These are phyloP conservation scores for Coemansia sp. DNA, from an alignment of 192 early-diverging fungal species.

Conservation along the genomic window DNA sequence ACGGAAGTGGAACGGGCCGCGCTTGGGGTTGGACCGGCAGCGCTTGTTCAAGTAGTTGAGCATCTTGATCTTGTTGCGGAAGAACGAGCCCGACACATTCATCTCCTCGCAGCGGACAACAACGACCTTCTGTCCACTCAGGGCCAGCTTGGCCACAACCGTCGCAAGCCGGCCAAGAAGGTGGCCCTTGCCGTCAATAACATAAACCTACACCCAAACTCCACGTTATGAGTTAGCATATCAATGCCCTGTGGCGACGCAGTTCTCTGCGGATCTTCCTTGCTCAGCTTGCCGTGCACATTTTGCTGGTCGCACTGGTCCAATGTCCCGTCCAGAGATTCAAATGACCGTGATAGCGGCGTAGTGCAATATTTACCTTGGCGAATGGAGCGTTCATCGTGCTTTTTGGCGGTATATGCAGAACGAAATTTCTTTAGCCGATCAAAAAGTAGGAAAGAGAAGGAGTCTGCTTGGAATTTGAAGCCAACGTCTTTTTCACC, in stretches of 20 bases:
- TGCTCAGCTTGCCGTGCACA: too few species aligned
- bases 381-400: conserved; percentile 54
- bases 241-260: too few species aligned
- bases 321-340: background rate
- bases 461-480: conserved; percentile 2
- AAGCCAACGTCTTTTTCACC: conserved; percentile 2
- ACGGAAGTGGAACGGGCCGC: conserved; percentile 99
- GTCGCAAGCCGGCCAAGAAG: conserved; percentile 96
- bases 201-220: conserved; percentile 70
- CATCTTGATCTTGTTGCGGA: conserved; percentile 99
- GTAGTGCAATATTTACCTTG: conserved; percentile 40
- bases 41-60: conserved; percentile 97
- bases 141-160: conserved; percentile 96
- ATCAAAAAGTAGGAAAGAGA: conserved; percentile 31
- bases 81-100: conserved; percentile 97
- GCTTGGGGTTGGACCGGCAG: conserved; percentile 92
- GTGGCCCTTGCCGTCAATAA: conserved; percentile 99
- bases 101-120: conserved; percentile 98
- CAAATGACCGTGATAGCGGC: conserved; percentile 1
- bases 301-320: too few species aligned
- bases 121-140: conserved; percentile 96
- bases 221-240: background rate
- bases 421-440: conserved; percentile 29
- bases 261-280: too few species aligned
- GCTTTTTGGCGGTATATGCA: conserved; percentile 31